These are phyloP conservation scores for Heracleum sosnowskyi DNA, from an alignment of 129 eudicot genomes.

Conservation along the genomic window DNA sequence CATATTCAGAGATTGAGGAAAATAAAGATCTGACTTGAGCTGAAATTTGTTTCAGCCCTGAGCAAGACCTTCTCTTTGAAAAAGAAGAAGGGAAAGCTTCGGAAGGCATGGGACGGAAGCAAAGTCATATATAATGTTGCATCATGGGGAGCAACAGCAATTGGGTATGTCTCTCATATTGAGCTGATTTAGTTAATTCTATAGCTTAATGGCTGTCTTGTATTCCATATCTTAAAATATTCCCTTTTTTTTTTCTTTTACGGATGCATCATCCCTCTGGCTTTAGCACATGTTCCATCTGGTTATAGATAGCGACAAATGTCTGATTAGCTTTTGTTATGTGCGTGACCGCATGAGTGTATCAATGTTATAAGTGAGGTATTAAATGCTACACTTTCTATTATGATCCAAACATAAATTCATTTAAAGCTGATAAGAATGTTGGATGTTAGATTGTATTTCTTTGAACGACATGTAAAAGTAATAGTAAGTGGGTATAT, in stretches of 20 bases:
- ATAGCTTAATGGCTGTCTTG: neutral
- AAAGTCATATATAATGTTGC: constrained; percentile 96
- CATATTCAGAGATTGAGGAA: neutral
- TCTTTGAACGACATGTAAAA: neutral
- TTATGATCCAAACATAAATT: too few species aligned
- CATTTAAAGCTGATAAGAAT: too few species aligned
- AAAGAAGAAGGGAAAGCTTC: constrained; percentile 79
- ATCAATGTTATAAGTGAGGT: too few species aligned
- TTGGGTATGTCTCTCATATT: constrained; percentile 50
- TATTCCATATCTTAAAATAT: neutral
- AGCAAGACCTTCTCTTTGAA: constrained; percentile 82
- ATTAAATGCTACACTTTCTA: too few species aligned
- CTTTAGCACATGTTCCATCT: neutral
- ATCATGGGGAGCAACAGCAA: constrained; percentile 98
- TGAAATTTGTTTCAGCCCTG: constrained; percentile 50
- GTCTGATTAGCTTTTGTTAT: too few species aligned
- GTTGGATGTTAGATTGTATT: too few species aligned
- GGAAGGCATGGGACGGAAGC: constrained; percentile 99
- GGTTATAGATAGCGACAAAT: too few species aligned
- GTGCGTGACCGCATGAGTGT: too few species aligned
- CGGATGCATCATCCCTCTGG: neutral
- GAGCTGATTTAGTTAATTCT: neutral
- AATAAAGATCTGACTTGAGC: constrained; percentile 8
- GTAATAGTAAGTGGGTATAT: neutral
- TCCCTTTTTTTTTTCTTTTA: neutral